Percentiles rank a stretch among this genome's conserved stretches.
Conservation (phyloP, 345 rosid genomes). For the Dipteronia dyeriana region DNA sequence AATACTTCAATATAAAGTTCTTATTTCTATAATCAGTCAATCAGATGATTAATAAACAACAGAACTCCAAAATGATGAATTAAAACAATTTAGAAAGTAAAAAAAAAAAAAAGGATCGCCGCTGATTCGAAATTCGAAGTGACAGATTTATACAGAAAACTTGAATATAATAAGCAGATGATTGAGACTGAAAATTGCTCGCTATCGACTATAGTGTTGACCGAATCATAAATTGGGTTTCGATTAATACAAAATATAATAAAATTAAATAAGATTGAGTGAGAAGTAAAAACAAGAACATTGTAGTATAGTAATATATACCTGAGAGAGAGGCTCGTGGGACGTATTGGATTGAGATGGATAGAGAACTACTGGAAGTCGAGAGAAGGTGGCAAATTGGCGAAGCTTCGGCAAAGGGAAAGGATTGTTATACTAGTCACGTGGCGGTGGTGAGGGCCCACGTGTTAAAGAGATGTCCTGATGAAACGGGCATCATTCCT, state of each 20-base stretch:
- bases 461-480: constrained; percentile 1
- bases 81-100: neutral
- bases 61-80: neutral
- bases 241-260: neutral
- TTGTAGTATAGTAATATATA: neutral
- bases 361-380: neutral
- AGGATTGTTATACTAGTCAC: neutral
- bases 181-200: neutral
- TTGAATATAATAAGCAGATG: neutral
- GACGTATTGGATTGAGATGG: neutral
- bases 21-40: neutral
- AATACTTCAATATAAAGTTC: neutral
- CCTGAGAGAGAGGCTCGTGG: neutral
- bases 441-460: constrained; percentile 11
- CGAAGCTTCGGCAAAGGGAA: neutral
- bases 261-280: neutral
- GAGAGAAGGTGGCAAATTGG: neutral
- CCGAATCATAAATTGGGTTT: neutral
- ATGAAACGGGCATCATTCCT: neutral
- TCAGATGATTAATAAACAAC: neutral
- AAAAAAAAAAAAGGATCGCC: neutral
- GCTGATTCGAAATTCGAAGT: neutral
- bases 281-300: neutral
- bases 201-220: neutral
- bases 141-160: neutral